Evolutionary conservation across 139 green algal genomes (phyloP).

Genomic region (Chlamydomonas asymmetrica): DNA sequence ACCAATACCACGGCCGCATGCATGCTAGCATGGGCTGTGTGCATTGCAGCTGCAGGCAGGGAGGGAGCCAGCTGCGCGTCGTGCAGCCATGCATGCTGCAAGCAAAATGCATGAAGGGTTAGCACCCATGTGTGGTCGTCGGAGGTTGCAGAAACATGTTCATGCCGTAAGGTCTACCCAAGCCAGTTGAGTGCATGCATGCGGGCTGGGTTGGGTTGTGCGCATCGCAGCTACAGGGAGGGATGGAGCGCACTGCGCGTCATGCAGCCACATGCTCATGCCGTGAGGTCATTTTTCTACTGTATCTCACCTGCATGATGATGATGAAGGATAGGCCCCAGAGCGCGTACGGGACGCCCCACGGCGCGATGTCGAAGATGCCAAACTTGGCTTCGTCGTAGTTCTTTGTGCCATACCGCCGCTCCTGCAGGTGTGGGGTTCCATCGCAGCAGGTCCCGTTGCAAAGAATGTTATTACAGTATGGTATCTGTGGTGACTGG

Average conservation of each 20-base stretch:
- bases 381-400: background rate
- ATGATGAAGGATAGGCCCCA: conserved; percentile 4
- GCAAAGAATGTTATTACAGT: background rate
- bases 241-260: too few relatives aligned
- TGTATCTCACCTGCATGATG: background rate
- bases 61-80: too few relatives aligned
- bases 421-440: conserved; percentile 1
- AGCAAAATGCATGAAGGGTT: too few relatives aligned
- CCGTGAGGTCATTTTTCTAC: too few relatives aligned
- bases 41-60: too few relatives aligned
- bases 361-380: conserved; percentile 62
- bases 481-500: too few relatives aligned
- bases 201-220: background rate
- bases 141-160: background rate
- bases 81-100: too few relatives aligned
- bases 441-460: background rate
- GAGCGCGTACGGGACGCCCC: conserved; percentile 42
- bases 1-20: too few relatives aligned
- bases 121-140: background rate
- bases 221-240: too few relatives aligned
- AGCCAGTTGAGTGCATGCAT: background rate
- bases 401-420: background rate
- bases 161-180: background rate
- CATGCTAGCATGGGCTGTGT: too few relatives aligned
- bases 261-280: too few relatives aligned